phyloP scores from a whole-genome alignment of 2,329 filamentous ascomycete genomes.

The Celoporthe dispersa region DNA sequence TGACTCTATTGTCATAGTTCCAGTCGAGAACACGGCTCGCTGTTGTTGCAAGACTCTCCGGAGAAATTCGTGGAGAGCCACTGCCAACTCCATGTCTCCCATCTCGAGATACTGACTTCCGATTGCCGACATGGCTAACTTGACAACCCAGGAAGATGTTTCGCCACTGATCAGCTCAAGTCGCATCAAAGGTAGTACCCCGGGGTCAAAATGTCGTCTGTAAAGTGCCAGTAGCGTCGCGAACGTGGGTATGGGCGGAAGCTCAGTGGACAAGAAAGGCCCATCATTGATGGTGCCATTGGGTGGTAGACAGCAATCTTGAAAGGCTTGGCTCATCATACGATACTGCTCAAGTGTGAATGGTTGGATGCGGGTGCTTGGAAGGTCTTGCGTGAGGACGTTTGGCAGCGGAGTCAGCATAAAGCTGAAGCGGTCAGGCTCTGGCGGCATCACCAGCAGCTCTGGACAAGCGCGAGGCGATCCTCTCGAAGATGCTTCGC shows the following conservation, averaged over 20 bases:
- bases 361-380: background rate
- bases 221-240: conserved; percentile 18
- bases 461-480: background rate
- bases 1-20: background rate
- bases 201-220: conserved; percentile 17
- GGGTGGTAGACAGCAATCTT: conserved; percentile 14
- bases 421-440: conserved; percentile 10
- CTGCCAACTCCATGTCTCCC: conserved; percentile 10
- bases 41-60: conserved; percentile 18
- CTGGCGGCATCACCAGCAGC: background rate
- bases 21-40: background rate
- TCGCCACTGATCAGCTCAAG: background rate
- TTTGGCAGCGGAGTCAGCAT: background rate
- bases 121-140: conserved; percentile 24
- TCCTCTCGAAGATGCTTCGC: background rate
- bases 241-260: conserved; percentile 14
- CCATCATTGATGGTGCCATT: background rate
- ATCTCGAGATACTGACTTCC: conserved; percentile 20
- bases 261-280: conserved; percentile 9
- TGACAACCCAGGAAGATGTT: conserved; percentile 11
- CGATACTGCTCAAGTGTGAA: conserved; percentile 18
- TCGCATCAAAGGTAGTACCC: conserved; percentile 18
- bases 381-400: background rate
- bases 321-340: conserved; percentile 21
- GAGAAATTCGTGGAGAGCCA: conserved; percentile 23